A percentile compares a stretch with the other conserved stretches of the same genome.
Conservation (phyloP, 2,329 filamentous ascomycete genomes). For the Acarospora socialis region DNA sequence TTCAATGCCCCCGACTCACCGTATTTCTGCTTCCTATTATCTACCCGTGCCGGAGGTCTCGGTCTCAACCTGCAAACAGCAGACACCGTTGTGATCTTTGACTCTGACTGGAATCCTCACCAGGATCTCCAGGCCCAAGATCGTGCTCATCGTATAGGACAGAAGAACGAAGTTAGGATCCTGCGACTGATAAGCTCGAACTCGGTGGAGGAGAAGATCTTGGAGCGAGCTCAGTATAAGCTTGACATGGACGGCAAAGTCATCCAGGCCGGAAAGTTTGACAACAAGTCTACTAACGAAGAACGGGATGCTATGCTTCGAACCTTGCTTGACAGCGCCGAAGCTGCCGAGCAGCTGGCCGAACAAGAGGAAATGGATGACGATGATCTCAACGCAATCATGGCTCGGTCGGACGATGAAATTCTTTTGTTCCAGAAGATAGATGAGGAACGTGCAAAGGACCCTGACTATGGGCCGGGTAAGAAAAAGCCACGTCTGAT, state of each 20-base stretch:
- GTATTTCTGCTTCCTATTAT: conserved; percentile 97
- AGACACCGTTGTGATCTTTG: conserved; percentile 98
- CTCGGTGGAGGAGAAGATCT: conserved; percentile 95
- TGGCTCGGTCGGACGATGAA: conserved; percentile 77
- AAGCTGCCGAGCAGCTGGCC: conserved; percentile 53
- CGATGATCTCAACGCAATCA: conserved; percentile 87
- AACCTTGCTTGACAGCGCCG: conserved; percentile 73
- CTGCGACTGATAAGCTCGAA: conserved; percentile 89
- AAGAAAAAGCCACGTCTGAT: conserved; percentile 67
- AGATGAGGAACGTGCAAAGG: conserved; percentile 57
- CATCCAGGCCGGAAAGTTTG: conserved; percentile 97
- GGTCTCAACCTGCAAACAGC: conserved; percentile 95
- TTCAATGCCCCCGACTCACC: conserved; percentile 86
- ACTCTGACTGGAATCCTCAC: conserved; percentile 99
- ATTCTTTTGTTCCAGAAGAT: conserved; percentile 64
- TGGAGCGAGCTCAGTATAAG: conserved; percentile 94
- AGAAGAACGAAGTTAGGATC: conserved; percentile 98
- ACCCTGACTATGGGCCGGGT: conserved; percentile 55
- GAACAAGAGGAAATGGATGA: conserved; percentile 98
- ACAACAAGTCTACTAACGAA: conserved; percentile 97
- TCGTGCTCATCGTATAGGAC: conserved; percentile 98
- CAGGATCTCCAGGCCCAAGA: conserved; percentile 98
- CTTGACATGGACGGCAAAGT: conserved; percentile 99
- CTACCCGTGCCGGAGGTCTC: conserved; percentile 92
- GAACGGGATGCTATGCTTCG: conserved; percentile 94